A percentile compares a stretch with the other conserved stretches of the same genome.
These are phyloP conservation scores for Thermothielavioides terrestris DNA, from an alignment of 495 filamentous ascomycete genomes.

Conservation along the genomic window DNA sequence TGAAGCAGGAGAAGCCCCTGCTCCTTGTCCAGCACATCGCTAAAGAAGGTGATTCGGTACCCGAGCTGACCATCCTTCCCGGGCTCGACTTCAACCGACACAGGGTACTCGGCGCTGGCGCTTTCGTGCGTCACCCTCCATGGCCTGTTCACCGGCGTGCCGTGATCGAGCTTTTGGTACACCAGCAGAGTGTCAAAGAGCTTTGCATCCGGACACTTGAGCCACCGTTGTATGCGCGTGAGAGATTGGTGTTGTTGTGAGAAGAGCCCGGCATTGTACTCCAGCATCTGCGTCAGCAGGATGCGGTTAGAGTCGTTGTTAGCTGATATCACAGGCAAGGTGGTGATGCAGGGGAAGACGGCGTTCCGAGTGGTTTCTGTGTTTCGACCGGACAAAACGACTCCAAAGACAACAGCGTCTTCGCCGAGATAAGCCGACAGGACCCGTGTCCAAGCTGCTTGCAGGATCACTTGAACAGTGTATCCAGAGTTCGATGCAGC, in stretches of 20 bases:
- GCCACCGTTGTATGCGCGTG: constrained; percentile 56
- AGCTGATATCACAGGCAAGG: constrained; percentile 54
- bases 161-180: constrained; percentile 52
- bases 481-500: constrained; percentile 45
- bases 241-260: constrained; percentile 64
- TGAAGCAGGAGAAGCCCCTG: constrained; percentile 53
- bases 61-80: constrained; percentile 33
- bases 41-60: constrained; percentile 53
- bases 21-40: constrained; percentile 48
- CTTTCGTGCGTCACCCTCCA: constrained; percentile 29
- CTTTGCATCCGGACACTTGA: constrained; percentile 45
- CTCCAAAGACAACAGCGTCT: constrained; percentile 55
- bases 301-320: constrained; percentile 43
- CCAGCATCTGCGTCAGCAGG: constrained; percentile 50
- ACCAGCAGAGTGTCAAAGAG: constrained; percentile 75
- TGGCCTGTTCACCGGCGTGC: background rate
- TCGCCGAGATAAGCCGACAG: constrained; percentile 68
- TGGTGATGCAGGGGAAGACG: constrained; percentile 65
- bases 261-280: constrained; percentile 50
- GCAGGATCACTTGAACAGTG: constrained; percentile 61
- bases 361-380: constrained; percentile 43
- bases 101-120: constrained; percentile 47
- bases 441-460: constrained; percentile 66
- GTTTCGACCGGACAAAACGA: constrained; percentile 63
- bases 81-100: constrained; percentile 67